Base-by-base conservation (phyloP, 768 basidiomycete species). In the Boletales sp. region DNA sequence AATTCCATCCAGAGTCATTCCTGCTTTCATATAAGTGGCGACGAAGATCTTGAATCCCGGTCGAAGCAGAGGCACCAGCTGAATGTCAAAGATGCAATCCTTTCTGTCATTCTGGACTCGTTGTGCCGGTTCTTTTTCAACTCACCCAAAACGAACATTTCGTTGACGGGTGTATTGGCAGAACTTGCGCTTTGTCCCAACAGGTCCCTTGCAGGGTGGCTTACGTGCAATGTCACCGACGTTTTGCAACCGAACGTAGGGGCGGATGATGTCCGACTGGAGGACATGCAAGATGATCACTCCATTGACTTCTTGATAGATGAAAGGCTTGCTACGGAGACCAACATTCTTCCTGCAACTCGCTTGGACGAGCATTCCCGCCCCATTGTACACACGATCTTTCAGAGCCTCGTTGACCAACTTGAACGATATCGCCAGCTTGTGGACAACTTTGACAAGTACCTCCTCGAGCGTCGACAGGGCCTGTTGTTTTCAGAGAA, bases 401-500 rank as follows among this genome's bases (percentile, higher is more conserved):
- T 94, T 55, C 82, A 87, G 25, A 83, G 86, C 11, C 81, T 96
- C 5, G 84, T 92, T 38, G 75, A 78, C 15, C 90, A 94, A 57
- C 77, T 97, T 9, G 87, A 92, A 58, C 75, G 79, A 40, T 94
- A 94, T 70, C 84, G 92, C 8, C 74, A 78, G 36, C 64, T 77
- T 17, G 83, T 95, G 28, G 78, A 85, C 18, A 72, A 85, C 41
- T 96, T 97, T 62, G 93, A 97, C 71, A 80, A 79, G 61, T 90
- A 82, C 60, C 79, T 98, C 3, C 66, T 82, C 2, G 91, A 98
- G 68, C 80, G 95, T 33, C 80, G 95, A 15, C 87, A 87, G 62
- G 94, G 94, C 2, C 75, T 98, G 9, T 70, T 95, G 15, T 96
- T 95, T 67, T 87, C 87, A 4, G 94, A 96, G 70, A 94, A 94